Evolutionary conservation across 768 basidiomycete species (phyloP).

Genomic region (Artomyces pyxidatus): DNA sequence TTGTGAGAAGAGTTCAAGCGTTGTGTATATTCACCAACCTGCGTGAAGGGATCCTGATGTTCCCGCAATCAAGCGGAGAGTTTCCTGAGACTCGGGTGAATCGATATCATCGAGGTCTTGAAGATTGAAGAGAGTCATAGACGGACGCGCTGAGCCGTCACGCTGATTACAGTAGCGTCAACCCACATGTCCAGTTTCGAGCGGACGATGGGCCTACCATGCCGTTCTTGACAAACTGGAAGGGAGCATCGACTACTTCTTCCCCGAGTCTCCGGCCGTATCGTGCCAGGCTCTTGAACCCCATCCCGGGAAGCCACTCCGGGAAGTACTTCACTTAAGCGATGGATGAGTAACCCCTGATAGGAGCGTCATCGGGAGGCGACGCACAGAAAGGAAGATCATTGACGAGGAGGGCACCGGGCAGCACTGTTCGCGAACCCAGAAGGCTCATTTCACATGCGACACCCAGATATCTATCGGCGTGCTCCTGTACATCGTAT

Average conservation of each 20-base stretch:
- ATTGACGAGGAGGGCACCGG: too few species aligned
- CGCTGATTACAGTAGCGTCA: background rate
- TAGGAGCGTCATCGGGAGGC: too few species aligned
- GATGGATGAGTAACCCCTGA: too few species aligned
- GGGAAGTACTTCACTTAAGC: conserved; percentile 1
- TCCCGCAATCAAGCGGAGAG: background rate
- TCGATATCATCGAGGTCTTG: too few species aligned
- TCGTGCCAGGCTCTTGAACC: background rate
- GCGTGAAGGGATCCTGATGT: background rate
- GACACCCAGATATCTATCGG: too few species aligned
- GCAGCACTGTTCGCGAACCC: too few species aligned
- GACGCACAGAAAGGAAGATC: too few species aligned
- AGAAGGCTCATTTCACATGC: too few species aligned
- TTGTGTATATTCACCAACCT: background rate
- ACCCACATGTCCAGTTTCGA: background rate
- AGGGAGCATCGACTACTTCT: background rate
- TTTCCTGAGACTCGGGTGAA: too few species aligned
- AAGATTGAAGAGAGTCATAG: too few species aligned
- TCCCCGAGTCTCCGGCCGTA: background rate
- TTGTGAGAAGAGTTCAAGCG: background rate
- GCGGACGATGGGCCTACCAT: background rate
- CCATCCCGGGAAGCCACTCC: conserved; percentile 4
- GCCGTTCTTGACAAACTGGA: background rate
- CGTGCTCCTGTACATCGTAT: too few species aligned
- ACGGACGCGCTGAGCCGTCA: background rate